These are phyloP conservation scores for Hyaloscypha variabilis DNA, from an alignment of 495 filamentous ascomycete species.

Conservation along the genomic window DNA sequence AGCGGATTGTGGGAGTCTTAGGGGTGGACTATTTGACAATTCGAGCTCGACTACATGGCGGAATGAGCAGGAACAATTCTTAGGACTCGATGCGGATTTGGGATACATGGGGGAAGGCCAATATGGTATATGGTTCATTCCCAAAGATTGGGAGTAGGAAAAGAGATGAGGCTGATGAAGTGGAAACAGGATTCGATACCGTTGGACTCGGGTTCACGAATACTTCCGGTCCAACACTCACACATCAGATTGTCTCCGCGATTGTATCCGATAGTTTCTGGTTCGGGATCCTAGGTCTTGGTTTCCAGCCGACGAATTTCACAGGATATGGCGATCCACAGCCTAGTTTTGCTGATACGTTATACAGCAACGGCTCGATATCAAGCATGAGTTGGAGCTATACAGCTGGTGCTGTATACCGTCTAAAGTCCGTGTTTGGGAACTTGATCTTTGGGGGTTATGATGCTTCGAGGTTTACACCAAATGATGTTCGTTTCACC, in stretches of 20 bases:
- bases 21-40: constrained; percentile 50
- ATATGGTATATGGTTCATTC: constrained; percentile 29
- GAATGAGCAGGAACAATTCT: constrained; percentile 32
- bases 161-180: constrained; percentile 29
- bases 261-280: constrained; percentile 34
- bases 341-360: constrained; percentile 49
- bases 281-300: constrained; percentile 28
- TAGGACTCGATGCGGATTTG: constrained; percentile 19
- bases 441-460: constrained; percentile 61
- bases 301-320: constrained; percentile 35
- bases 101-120: constrained; percentile 20
- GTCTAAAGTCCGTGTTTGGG: constrained; percentile 49
- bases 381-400: constrained; percentile 57
- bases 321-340: constrained; percentile 31
- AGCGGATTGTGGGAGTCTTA: constrained; percentile 41
- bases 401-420: constrained; percentile 58
- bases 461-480: constrained; percentile 50
- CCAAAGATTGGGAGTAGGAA: too few species aligned
- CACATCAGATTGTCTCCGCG: constrained; percentile 49
- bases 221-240: constrained; percentile 43
- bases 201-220: constrained; percentile 44
- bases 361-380: constrained; percentile 48
- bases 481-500: constrained; percentile 49
- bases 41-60: constrained; percentile 49
- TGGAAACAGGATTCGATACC: constrained; percentile 48